phyloP scores from a whole-genome alignment of 2,329 filamentous ascomycete species.

The Thielaviopsis punctulata region DNA sequence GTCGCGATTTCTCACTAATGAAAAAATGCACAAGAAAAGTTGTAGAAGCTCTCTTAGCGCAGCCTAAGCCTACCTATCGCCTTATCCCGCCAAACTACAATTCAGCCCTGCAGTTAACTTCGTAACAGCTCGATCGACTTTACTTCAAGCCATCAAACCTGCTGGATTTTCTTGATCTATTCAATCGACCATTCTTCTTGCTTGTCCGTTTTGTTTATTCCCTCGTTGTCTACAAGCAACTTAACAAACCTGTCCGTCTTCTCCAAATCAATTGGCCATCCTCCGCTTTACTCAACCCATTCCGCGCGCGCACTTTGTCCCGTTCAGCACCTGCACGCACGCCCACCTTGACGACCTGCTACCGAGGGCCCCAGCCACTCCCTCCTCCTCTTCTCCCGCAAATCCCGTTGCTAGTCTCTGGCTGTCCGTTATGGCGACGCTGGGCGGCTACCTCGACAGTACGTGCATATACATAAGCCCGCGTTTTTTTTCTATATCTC shows the following conservation, averaged over 20 bases:
- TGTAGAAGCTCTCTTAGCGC: background rate
- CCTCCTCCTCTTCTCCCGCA: background rate
- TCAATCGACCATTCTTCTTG: too few relatives aligned
- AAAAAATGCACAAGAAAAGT: background rate
- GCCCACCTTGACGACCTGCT: background rate
- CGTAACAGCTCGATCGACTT: too few relatives aligned
- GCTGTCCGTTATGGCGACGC: conserved; percentile 22
- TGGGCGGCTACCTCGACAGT: conserved; percentile 30
- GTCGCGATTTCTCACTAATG: background rate
- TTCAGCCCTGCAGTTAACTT: background rate
- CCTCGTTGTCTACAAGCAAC: too few relatives aligned
- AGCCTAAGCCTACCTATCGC: background rate
- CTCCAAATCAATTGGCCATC: too few relatives aligned
- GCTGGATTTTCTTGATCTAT: too few relatives aligned
- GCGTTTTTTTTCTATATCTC: background rate
- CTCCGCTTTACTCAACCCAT: background rate
- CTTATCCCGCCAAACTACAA: background rate
- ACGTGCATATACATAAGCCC: conserved; percentile 11
- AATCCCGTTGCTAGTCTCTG: background rate
- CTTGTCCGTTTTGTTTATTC: too few relatives aligned
- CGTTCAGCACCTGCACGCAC: background rate
- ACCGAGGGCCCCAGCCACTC: background rate
- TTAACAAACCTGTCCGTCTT: too few relatives aligned
- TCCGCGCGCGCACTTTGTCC: background rate
- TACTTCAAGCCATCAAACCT: too few relatives aligned